Base-by-base conservation (phyloP, 2,329 filamentous ascomycete species). In the Byssothecium circinans region DNA sequence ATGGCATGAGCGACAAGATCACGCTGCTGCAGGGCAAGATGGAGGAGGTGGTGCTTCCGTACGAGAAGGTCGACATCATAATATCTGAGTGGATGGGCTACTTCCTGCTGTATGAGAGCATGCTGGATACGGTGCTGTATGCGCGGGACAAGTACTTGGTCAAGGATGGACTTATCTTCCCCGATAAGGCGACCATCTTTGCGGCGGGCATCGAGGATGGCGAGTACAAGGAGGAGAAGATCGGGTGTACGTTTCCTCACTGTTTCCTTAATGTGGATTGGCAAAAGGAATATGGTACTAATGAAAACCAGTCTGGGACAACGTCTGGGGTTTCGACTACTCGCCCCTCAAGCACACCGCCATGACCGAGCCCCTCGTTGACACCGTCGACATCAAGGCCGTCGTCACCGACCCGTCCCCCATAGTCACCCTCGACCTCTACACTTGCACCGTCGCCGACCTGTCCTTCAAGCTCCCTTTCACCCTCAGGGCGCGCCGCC, bases 21-120 rank as follows among this genome's bases (percentile, higher is more conserved):
- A 97, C 94, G 43, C 84, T 99, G 50, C 83, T 99, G 56, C 94
- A 97, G 79, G 94, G 94, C 72, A 99, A 99, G 83, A 99, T 99
- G 94, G 94, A 99, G 79, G 94, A 99, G 78, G 91, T 99, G 37
- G 80, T 88, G 67, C 80, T 99, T 54, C 94, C 94, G 17, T 96
- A 88, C 75, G 87, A 90, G 67, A 89, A 97, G 76, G 94, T 99
- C 58, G 94, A 99, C 70, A 99, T 99, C 71, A 99, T 99, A 77
- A 95, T 99, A 72, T 97, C 92, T 2, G 94, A 99, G 80, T 99
- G 94, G 94, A 99, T 99, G 94, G 94, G 94, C 27, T 99, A 99
- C 79, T 97, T 97, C 80, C 79, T 99, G 43, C 85, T 99, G 52
- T 99, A 99, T 76, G 94, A 99, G 84, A 89, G 84, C 83, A 99